These are phyloP conservation scores for Annulohypoxylon truncatum DNA, from an alignment of 2,329 filamentous ascomycete species.

Conservation along the genomic window DNA sequence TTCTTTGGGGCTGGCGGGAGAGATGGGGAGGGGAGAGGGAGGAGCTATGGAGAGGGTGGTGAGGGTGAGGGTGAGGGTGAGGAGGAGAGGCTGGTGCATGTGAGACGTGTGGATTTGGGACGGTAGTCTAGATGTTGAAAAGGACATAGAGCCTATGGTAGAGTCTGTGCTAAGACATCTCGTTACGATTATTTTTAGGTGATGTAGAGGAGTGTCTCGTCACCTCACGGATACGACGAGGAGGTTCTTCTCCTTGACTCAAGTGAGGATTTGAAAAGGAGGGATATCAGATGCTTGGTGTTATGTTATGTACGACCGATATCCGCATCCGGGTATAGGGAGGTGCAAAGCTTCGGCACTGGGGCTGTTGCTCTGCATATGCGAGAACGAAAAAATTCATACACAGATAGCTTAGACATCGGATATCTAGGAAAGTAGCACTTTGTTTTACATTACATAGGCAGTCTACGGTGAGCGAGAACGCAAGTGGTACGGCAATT, in stretches of 20 bases:
- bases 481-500: slow-evolving; percentile 8
- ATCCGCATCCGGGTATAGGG: not conserved
- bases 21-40: slow-evolving; percentile 45
- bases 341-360: not conserved
- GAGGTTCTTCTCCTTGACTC: not conserved
- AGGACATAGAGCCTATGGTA: too few species aligned
- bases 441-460: not conserved
- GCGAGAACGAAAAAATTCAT: not conserved
- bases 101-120: slow-evolving; percentile 66
- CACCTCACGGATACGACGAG: not conserved
- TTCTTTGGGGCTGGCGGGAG: slow-evolving; percentile 68
- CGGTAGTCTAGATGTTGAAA: slow-evolving; percentile 17
- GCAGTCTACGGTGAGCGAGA: not conserved
- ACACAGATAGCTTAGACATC: not conserved
- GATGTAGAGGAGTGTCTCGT: not conserved
- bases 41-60: slow-evolving; percentile 32
- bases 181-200: not conserved
- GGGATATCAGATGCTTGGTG: not conserved
- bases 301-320: not conserved
- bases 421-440: not conserved
- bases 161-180: not conserved
- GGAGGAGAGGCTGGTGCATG: slow-evolving; percentile 59
- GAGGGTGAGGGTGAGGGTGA: slow-evolving; percentile 45
- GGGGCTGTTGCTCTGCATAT: not conserved
- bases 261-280: not conserved